Base-by-base conservation (phyloP, 2,329 filamentous ascomycete genomes). In the Lachnellula cervina region DNA sequence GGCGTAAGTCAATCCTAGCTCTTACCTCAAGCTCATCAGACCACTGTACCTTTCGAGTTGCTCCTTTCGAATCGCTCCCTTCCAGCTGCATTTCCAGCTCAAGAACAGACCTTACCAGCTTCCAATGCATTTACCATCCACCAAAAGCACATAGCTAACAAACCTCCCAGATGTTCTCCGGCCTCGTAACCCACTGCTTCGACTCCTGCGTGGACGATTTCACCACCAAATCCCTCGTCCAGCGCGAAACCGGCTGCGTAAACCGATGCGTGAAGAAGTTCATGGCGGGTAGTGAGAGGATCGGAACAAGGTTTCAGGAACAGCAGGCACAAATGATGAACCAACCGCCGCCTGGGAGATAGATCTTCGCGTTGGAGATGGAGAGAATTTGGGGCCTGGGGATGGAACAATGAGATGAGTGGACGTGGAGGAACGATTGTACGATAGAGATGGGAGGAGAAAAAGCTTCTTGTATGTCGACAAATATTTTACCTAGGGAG, bases 121-220 rank as follows among this genome's bases (percentile, higher is more conserved):
- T 32, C 9, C 4, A 11, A 32, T 32, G 28, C 28, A 11, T 32
- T 32, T 32, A 32, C 54, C 34, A 16, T 56, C 45, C 35, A 28
- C 40, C 32, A 54, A 17, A 19, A 42, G n/a, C 23, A 17, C 46
- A 25, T 43, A 49, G 49, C 63, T 66, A 55, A 64, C 28, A 42
- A 32, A 17, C 34, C 17, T 32, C 14, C 59, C 64, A 83, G 80
- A 76, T 83, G 72, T 82, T 82, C 68, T 77, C 76, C 69, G 86
- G 83, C 76, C 80, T 89, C 54, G 88, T 91, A 68, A 87, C 90
- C 73, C 83, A 87, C 76, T 99, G 94, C 84, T 99, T 99, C 82
- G 87, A 90, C 72, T 88, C 94, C 75, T 99, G 94, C 80, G 84
- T 99, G 76, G 93, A 92, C 75, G 92, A 97, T 80, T 99, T 99